A percentile compares a stretch with the other conserved stretches of the same genome.
Evolutionary conservation across 176 grass and related monocot genomes (phyloP).

Genomic region (Dactylis glomerata): DNA sequence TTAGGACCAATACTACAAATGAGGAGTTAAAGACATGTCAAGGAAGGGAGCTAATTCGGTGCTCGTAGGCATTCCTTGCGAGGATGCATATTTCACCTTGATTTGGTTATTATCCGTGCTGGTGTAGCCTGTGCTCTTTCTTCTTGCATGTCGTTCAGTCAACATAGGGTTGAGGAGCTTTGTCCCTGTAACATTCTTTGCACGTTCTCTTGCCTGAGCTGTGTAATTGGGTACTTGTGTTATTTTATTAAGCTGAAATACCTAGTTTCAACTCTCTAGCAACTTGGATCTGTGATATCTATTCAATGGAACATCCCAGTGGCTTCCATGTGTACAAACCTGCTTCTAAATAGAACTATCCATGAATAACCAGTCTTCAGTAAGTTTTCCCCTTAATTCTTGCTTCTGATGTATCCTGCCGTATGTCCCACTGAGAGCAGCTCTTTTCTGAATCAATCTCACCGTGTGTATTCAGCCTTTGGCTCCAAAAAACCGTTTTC

Average conservation of each 20-base stretch:
- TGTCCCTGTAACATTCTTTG: conserved; percentile 20
- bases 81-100: not conserved
- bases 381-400: conserved; percentile 23
- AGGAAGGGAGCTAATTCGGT: conserved; percentile 20
- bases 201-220: conserved; percentile 1
- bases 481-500: too few species aligned
- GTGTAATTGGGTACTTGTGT: not conserved
- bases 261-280: conserved; percentile 30
- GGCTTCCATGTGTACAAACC: conserved; percentile 25
- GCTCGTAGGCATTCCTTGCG: not conserved
- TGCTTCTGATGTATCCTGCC: not conserved
- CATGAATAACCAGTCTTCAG: conserved; percentile 35
- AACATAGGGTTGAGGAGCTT: conserved; percentile 29
- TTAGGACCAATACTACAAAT: not conserved
- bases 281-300: not conserved
- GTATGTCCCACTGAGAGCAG: too few species aligned
- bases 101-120: conserved; percentile 15
- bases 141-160: conserved; percentile 10
- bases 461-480: too few species aligned
- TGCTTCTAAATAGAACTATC: conserved; percentile 42
- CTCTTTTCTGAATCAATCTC: too few species aligned
- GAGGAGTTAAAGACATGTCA: conserved; percentile 1
- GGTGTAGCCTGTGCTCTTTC: not conserved
- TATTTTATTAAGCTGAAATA: conserved; percentile 17
- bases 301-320: conserved; percentile 30